These are phyloP conservation scores for Durio zibethinus DNA, from an alignment of 345 rosid species.

Conservation along the genomic window DNA sequence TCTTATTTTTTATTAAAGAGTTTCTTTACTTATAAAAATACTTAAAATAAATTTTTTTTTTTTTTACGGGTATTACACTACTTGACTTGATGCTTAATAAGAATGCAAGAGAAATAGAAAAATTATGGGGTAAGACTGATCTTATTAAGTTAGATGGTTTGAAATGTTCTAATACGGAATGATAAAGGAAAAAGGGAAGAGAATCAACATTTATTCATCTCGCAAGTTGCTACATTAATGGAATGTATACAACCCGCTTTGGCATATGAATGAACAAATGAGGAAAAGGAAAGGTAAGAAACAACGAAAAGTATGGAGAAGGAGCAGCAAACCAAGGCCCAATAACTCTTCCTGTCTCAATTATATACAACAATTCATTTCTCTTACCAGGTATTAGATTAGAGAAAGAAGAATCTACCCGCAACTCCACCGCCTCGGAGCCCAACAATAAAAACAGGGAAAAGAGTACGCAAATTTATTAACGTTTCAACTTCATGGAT, in stretches of 20 bases:
- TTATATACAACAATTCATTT: constrained; percentile 13
- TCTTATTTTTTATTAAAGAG: too few relatives aligned
- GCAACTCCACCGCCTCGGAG: constrained; percentile 5
- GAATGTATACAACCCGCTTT: not conserved
- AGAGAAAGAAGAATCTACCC: not conserved
- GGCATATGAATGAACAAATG: not conserved
- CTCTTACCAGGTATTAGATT: not conserved
- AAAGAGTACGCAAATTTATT: not conserved
- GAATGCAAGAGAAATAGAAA: not conserved
- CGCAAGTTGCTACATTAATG: not conserved
- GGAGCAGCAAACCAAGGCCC: not conserved
- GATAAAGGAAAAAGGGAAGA: not conserved
- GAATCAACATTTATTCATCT: constrained; percentile 14
- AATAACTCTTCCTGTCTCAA: not conserved
- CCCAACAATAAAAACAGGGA: constrained; percentile 1
- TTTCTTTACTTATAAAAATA: too few relatives aligned
- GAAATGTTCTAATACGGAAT: not conserved
- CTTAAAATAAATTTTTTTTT: too few relatives aligned
- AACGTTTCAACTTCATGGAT: constrained; percentile 6
- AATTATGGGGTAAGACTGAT: not conserved
- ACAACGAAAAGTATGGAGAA: not conserved
- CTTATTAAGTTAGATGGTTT: not conserved
- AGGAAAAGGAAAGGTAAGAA: not conserved
- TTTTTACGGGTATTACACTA: too few relatives aligned
- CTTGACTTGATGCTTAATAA: not conserved